Conservation (phyloP, 2,329 filamentous ascomycete species). For the Penicillium polonicum region DNA sequence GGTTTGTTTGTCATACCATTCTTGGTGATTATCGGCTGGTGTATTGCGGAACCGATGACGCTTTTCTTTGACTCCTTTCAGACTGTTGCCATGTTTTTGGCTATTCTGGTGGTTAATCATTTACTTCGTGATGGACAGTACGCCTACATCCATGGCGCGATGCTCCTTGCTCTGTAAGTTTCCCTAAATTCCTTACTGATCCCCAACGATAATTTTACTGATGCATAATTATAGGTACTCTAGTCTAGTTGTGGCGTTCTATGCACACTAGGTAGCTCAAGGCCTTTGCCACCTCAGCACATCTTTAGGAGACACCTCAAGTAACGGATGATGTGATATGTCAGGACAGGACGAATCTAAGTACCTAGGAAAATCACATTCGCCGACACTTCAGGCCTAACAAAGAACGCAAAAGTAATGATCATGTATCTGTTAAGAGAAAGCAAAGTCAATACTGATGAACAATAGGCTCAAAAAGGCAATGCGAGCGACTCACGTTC, state of each 20-base stretch:
- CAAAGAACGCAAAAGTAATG: conserved; percentile 17
- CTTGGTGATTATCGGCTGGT: conserved; percentile 71
- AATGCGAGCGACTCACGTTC: conserved; percentile 18
- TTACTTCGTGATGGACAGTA: conserved; percentile 70
- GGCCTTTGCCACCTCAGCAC: neutral
- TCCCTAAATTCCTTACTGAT: accelerated
- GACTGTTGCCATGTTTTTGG: conserved; percentile 68
- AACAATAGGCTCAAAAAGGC: neutral
- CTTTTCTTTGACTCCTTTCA: conserved; percentile 73
- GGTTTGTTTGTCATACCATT: conserved; percentile 71
- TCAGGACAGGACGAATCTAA: neutral
- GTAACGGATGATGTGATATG: neutral
- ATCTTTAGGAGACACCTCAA: neutral
- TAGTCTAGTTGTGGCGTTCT: conserved; percentile 14
- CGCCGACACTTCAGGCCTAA: conserved; percentile 6
- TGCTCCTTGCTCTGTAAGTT: conserved; percentile 53
- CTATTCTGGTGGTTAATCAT: conserved; percentile 66
- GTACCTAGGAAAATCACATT: conserved; percentile 5
- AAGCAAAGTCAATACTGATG: neutral
- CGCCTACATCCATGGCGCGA: conserved; percentile 73
- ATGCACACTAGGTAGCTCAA: conserved; percentile 3
- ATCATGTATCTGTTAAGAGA: conserved; percentile 15
- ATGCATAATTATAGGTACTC: conserved; percentile 6
- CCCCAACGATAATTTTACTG: neutral
- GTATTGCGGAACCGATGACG: conserved; percentile 65